A percentile compares a stretch with the other conserved stretches of the same genome.
Evolutionary conservation across 148 eudicot species (phyloP).

Genomic region (Fagopyrum tataricum): DNA sequence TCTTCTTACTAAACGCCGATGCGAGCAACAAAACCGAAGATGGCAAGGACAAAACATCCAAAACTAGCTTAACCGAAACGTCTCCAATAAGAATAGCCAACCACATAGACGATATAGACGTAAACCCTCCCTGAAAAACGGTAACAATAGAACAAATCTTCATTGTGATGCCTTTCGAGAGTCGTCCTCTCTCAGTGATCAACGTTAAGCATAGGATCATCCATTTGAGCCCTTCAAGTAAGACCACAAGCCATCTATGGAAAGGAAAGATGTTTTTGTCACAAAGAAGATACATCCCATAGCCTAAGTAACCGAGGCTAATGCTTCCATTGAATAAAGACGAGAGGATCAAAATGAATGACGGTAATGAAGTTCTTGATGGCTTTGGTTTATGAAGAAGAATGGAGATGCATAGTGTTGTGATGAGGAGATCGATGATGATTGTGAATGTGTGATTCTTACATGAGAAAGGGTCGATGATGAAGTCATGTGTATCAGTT

Average conservation of each 20-base stretch:
- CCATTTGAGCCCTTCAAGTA: background rate
- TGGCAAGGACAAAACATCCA: conserved; percentile 1
- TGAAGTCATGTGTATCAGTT: too few species aligned
- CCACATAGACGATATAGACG: background rate
- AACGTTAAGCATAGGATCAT: background rate
- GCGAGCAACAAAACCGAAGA: background rate
- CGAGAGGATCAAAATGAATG: too few species aligned
- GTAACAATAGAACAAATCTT: background rate
- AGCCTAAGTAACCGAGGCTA: too few species aligned
- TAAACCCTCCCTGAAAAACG: background rate
- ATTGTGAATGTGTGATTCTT: too few species aligned
- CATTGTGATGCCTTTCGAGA: background rate
- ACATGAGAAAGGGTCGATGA: too few species aligned
- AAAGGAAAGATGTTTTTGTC: background rate
- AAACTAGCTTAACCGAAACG: background rate
- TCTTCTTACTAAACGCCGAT: background rate
- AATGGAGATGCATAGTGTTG: too few species aligned
- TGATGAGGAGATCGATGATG: too few species aligned
- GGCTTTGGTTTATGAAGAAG: too few species aligned
- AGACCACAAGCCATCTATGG: background rate
- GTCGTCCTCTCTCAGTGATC: background rate
- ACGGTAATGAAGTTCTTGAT: too few species aligned
- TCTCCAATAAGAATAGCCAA: background rate
- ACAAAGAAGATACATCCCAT: too few species aligned
- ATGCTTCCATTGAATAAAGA: too few species aligned